These are phyloP conservation scores for Lachnellula occidentalis DNA, from an alignment of 2,329 filamentous ascomycete species.

Conservation along the genomic window DNA sequence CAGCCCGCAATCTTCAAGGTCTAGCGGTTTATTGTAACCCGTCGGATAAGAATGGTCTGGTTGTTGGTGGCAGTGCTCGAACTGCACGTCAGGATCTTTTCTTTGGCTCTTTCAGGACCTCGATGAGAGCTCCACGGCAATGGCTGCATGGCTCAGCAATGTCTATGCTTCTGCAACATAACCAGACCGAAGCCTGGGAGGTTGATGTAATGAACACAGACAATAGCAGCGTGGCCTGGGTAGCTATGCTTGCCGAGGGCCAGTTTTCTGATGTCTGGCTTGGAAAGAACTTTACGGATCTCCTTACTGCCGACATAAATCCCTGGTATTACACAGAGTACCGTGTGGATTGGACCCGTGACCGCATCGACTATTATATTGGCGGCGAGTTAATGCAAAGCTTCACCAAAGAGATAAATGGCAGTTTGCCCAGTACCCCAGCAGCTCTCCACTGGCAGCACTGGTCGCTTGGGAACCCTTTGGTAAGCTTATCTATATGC, in stretches of 20 bases:
- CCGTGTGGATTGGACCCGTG: conserved; percentile 42
- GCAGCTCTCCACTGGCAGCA: conserved; percentile 40
- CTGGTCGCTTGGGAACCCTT: conserved; percentile 42
- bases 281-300: conserved; percentile 25
- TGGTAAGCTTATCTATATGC: no score
- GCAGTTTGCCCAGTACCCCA: conserved; percentile 36
- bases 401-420: conserved; percentile 28
- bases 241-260: conserved; percentile 34
- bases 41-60: conserved; percentile 29
- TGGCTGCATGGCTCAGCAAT: conserved; percentile 37
- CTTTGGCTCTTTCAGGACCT: conserved; percentile 41
- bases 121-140: conserved; percentile 36
- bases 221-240: conserved; percentile 33
- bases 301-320: conserved; percentile 12
- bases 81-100: conserved; percentile 40
- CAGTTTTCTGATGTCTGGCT: conserved; percentile 34
- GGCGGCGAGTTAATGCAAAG: conserved; percentile 33
- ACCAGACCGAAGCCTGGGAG: conserved; percentile 38
- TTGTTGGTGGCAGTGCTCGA: neutral
- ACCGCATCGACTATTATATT: conserved; percentile 39
- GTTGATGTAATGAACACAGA: conserved; percentile 42
- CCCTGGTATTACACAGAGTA: conserved; percentile 42
- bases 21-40: conserved; percentile 10
- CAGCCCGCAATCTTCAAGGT: conserved; percentile 1
- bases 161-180: conserved; percentile 41